Conservation (phyloP, 805 yeast species). For the Lipomyces spencermartinsiae region DNA sequence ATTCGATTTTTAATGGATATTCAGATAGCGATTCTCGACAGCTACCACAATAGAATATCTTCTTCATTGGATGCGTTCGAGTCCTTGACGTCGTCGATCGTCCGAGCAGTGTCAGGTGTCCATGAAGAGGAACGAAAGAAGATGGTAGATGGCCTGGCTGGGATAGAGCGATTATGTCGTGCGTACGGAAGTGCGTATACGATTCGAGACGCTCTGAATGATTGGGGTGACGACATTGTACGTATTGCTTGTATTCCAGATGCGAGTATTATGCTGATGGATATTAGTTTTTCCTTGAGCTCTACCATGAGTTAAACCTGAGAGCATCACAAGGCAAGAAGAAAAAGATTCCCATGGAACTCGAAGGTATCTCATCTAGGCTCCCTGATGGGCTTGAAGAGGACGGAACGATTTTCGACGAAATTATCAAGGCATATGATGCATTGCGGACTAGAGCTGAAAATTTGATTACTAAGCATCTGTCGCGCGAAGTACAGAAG, state of each 20-base stretch:
- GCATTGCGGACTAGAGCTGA: slow-evolving; percentile 46
- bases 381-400: slow-evolving; percentile 38
- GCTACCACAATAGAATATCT: slow-evolving; percentile 54
- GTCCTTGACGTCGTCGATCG: slow-evolving; percentile 48
- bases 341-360: slow-evolving; percentile 16
- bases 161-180: slow-evolving; percentile 53
- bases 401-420: slow-evolving; percentile 53
- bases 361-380: slow-evolving; percentile 17
- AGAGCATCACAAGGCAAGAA: slow-evolving; percentile 38
- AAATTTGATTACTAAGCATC: slow-evolving; percentile 43
- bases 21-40: slow-evolving; percentile 63
- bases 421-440: slow-evolving; percentile 51
- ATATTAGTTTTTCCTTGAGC: slow-evolving; percentile 49
- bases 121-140: slow-evolving; percentile 43
- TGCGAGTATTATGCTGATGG: background rate
- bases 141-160: slow-evolving; percentile 45
- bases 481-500: slow-evolving; percentile 39
- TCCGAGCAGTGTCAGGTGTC: slow-evolving; percentile 47
- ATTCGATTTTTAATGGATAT: slow-evolving; percentile 62
- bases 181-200: slow-evolving; percentile 50
- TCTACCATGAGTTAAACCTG: slow-evolving; percentile 49
- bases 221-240: slow-evolving; percentile 52
- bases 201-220: slow-evolving; percentile 49
- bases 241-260: slow-evolving; percentile 6
- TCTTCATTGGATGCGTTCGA: slow-evolving; percentile 54